phyloP scores from a whole-genome alignment of 2,329 filamentous ascomycete species.

The Phialophora chinensis region DNA sequence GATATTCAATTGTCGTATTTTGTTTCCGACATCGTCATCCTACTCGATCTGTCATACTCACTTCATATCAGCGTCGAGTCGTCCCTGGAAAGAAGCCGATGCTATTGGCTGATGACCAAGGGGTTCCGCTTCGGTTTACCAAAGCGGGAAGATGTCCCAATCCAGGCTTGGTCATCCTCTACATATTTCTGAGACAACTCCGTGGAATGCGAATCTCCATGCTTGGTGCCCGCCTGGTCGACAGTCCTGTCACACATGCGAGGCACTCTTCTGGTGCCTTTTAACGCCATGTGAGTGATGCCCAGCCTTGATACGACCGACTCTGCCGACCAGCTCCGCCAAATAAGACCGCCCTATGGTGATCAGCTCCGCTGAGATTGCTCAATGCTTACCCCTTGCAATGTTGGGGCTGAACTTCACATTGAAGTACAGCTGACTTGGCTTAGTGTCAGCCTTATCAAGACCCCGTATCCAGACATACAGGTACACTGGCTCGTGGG shows the following conservation, averaged over 20 bases:
- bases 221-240: neutral
- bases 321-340: neutral
- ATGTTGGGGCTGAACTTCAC: neutral
- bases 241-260: neutral
- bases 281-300: neutral
- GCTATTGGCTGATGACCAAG: neutral
- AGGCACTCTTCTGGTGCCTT: neutral
- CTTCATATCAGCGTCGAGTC: neutral
- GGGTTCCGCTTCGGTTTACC: neutral
- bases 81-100: neutral
- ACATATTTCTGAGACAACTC: neutral
- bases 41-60: neutral
- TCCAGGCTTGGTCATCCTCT: neutral
- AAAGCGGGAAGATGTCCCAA: slow-evolving; percentile 1
- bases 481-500: too few species aligned
- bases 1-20: neutral
- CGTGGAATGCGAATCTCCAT: neutral
- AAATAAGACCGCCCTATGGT: neutral
- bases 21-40: neutral
- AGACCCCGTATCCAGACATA: neutral
- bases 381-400: neutral
- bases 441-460: neutral
- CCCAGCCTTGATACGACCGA: neutral
- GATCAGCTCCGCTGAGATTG: neutral
- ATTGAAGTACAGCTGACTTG: neutral